phyloP scores from a whole-genome alignment of 176 grass and related monocot species.

The Aechmea fasciata region DNA sequence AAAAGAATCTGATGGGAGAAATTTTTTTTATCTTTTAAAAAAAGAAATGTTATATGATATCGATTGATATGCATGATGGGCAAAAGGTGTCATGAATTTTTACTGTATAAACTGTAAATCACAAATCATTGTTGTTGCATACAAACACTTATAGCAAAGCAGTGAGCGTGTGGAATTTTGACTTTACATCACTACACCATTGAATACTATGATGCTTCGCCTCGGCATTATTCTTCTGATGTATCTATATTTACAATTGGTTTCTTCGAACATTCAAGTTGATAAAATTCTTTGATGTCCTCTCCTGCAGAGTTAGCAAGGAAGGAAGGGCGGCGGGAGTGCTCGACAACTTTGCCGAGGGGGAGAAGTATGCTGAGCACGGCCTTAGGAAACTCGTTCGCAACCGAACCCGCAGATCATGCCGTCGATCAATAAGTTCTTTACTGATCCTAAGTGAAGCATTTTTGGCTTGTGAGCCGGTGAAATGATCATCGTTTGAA shows the following conservation, averaged over 20 bases:
- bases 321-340: slow-evolving; percentile 55
- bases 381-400: slow-evolving; percentile 50
- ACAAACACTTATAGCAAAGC: no score
- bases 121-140: no score
- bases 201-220: neutral
- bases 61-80: no score
- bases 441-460: slow-evolving; percentile 51
- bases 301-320: slow-evolving; percentile 57
- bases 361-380: slow-evolving; percentile 48
- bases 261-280: neutral
- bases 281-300: neutral
- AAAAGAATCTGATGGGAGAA: no score
- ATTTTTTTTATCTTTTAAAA: no score
- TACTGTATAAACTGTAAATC: no score
- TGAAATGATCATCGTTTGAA: neutral
- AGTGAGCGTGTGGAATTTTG: neutral
- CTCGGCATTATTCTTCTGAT: neutral
- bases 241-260: neutral
- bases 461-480: neutral
- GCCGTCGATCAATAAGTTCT: slow-evolving; percentile 70
- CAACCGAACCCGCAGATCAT: slow-evolving; percentile 71
- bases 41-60: no score
- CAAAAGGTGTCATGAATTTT: no score
- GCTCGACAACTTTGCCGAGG: slow-evolving; percentile 69
- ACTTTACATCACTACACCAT: neutral